These are phyloP conservation scores for Phytophthora chlamydospora DNA, from an alignment of 352 stramenopile genomes.

Conservation along the genomic window DNA sequence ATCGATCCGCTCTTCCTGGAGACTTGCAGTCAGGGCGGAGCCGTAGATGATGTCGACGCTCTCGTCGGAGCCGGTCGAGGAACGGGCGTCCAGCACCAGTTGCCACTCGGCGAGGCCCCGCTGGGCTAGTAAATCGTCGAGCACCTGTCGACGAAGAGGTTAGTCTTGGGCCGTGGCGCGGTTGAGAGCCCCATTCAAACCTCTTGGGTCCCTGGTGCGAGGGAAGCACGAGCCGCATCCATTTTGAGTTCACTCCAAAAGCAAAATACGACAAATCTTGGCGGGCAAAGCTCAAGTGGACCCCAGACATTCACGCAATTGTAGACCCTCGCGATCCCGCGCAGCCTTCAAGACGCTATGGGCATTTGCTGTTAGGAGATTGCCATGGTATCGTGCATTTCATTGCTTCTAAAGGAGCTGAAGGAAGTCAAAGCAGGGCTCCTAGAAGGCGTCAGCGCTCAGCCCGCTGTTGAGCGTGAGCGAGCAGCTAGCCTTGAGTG, in stretches of 20 bases:
- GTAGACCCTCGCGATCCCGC: no score
- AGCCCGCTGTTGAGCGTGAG: no score
- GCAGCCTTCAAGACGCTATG: no score
- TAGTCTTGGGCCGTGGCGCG: no score
- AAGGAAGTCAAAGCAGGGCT: no score
- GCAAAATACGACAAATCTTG: slow-evolving; percentile 10
- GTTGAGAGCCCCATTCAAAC: slow-evolving; percentile 6
- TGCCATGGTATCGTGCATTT: no score
- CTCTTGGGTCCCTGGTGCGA: slow-evolving; percentile 26
- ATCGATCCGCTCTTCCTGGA: slow-evolving; percentile 48
- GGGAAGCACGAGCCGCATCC: slow-evolving; percentile 7
- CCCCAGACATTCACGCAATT: no score
- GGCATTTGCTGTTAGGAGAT: no score
- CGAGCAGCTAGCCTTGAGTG: no score
- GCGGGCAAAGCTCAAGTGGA: neutral
- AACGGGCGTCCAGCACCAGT: slow-evolving; percentile 12
- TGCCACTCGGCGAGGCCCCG: slow-evolving; percentile 45
- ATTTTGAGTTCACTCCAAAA: slow-evolving; percentile 14
- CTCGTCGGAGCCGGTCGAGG: slow-evolving; percentile 23
- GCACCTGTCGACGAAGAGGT: slow-evolving; percentile 31
- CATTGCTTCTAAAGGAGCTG: no score
- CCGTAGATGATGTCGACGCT: slow-evolving; percentile 44
- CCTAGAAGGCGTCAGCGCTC: no score
- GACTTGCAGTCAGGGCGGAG: slow-evolving; percentile 19
- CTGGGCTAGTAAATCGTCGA: slow-evolving; percentile 48